Evolutionary conservation across 2,329 filamentous ascomycete genomes (phyloP), one percentile per base, ranked within the genome.

Genomic region (Elsinoe australis): DNA sequence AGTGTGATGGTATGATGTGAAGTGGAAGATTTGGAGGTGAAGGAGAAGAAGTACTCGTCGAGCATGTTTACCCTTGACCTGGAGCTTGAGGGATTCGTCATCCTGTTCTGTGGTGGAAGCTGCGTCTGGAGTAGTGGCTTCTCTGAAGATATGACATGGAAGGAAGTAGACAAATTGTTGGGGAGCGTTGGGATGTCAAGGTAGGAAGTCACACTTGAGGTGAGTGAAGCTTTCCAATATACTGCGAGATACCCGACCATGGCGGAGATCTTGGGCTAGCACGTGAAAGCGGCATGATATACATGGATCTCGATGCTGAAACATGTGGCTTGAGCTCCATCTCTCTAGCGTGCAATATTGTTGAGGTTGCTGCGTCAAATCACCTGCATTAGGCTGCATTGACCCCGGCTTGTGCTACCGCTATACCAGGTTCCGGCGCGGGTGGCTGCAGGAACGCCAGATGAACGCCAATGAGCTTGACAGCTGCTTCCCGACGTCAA

Each of bases 211-310:
- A 29, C 61, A 19, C 34, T 59, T 31, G 56, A 60, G 51, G 51
- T 46, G n/a, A 58, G 62, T 19, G 63, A 66, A 46, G 70, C 69
- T 3, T 72, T 72, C 48, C 58, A 66, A 29, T 72, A 69, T 51
- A 70, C 68, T n/a, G 1, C 12, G 26, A 12, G 6, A 29, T 29
- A 12, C 26, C 12, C 12, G 26, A 12, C 26, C 26, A 29, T n/a
- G n/a, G n/a, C n/a, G n/a, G n/a, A n/a, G 14, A n/a, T 6, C 36
- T 15, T 41, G 21, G 17, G 14, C 22, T 5, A 24, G 36, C 36
- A 41, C 36, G 36, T 41, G 36, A 21, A 15, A 6, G 9, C 22
- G n/a, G n/a, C n/a, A n/a, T n/a, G n/a, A n/a, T n/a, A n/a, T n/a
- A n/a, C n/a, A n/a, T n/a, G n/a, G n/a, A n/a, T n/a, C n/a, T n/a